Evolutionary conservation across 768 basidiomycete species (phyloP).

Genomic region (Tricholoma furcatifolium): DNA sequence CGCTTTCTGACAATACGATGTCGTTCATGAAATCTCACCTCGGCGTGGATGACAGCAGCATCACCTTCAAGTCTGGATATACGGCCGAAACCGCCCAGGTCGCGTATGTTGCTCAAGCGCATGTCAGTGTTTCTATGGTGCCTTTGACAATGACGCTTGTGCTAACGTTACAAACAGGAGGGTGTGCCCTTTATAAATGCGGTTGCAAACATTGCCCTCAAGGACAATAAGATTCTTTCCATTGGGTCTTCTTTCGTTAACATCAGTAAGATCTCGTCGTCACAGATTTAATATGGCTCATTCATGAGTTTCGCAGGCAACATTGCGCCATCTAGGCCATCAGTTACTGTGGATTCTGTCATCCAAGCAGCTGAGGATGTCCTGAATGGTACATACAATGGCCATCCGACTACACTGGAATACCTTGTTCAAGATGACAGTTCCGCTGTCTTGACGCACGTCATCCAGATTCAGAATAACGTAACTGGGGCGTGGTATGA

Average conservation of each 20-base stretch:
- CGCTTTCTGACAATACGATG: conserved; percentile 17
- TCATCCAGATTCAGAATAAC: conserved; percentile 34
- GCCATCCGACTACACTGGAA: conserved; percentile 36
- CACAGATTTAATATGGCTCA: background rate
- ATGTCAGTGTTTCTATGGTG: conserved; percentile 11
- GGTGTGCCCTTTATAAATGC: conserved; percentile 20
- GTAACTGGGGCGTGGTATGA: conserved; percentile 47
- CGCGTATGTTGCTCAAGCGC: conserved; percentile 21
- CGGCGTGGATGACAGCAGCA: conserved; percentile 14
- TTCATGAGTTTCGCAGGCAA: conserved; percentile 8
- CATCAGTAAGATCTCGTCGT: conserved; percentile 25
- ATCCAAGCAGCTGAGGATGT: conserved; percentile 35
- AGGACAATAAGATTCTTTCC: conserved; percentile 28
- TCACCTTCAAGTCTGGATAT: conserved; percentile 19
- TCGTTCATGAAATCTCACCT: conserved; percentile 23
- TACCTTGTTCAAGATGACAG: conserved; percentile 40
- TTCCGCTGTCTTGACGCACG: conserved; percentile 36
- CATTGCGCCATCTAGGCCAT: conserved; percentile 33
- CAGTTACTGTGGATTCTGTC: conserved; percentile 32
- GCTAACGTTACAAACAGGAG: conserved; percentile 7
- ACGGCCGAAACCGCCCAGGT: conserved; percentile 16
- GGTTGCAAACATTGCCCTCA: conserved; percentile 19
- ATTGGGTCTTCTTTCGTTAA: conserved; percentile 48
- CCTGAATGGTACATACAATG: conserved; percentile 40
- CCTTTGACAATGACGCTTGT: background rate